Base-by-base conservation (phyloP, 805 yeast species). In the Candida krabiensis region DNA sequence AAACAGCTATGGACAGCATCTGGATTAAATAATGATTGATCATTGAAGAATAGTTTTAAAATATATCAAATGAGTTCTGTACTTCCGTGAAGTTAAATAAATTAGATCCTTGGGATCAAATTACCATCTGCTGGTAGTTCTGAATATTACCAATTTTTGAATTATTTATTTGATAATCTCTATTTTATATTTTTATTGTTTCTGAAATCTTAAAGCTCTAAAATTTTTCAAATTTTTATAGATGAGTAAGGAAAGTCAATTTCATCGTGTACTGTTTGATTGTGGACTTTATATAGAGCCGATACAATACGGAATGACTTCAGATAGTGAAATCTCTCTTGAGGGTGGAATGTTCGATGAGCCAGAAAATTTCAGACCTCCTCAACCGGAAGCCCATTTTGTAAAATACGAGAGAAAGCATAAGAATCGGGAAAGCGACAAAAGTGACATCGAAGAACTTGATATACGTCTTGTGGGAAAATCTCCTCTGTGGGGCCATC, bases 401-500 rank as follows among this genome's bases (percentile, higher is more conserved):
- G 90, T 44, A 11, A 63, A 67, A 11, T 88, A 86, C 55, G 70
- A 73, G 28, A 77, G 91, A 55, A 44, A 40, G 15, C 29, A 32
- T 15, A 28, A 25, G 7, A 34, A 40, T 15, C 16, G 26, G 3
- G 62, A 61, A 14, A 50, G 61, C 6, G 55, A 56, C 9, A 61
- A 63, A 6, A 30, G 38, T 8, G 70, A 64, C 14, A 61, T 70
- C 32, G 75, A 50, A 11, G 47, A 47, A 31, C 44, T 90, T 27
- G 65, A 71, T 17, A 62, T 93, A 23, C 74, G 88, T 53, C 69
- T 93, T 25, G 95, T 93, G 13, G 99, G 98, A 1, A 73, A 79
- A 43, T 87, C 96, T 12, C 99, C 99, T 31, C 66, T 93, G 35
- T 93, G 98, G 98, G 99, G 98, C 3, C 99, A 93, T 67, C 62